Base-by-base conservation (phyloP, 2,329 filamentous ascomycete genomes). In the Aspergillus felis region DNA sequence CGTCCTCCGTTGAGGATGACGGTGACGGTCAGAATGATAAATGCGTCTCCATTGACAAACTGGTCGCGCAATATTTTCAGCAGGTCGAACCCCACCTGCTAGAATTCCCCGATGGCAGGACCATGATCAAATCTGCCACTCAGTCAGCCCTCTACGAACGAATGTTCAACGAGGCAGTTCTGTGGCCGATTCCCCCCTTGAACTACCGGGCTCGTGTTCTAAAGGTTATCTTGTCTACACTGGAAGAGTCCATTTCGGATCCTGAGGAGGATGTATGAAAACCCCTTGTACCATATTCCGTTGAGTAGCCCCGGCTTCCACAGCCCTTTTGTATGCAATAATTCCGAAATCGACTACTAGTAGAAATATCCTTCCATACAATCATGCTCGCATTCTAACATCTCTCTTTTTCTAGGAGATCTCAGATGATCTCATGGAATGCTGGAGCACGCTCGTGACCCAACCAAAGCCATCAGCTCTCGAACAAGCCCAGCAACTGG, bases 241-340 rank as follows among this genome's bases (percentile, higher is more conserved):
- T 96, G 53, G 91, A 96, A 72, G 77, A 81, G 29, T 84, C 88
- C 35, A 91, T 96, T 50, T 81, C 84, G 57, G 86, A 96, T 72
- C 92, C 91, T 74, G 90, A 96, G 65, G 82, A 90, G 81, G 86
- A 96, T 87, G 92, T 96, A 88, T 70, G 72, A 66, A 57, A 52
- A 55, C 57, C 29, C 32, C 49, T 47, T 57, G 51, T 54, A 48
- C 24, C 20, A 48, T 12, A 6, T 29, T n/a, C 38, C 32, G 20
- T 52, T 29, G 14, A 12, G 29, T 49, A 22, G 7, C 32, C 5
- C 32, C 32, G 32, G 32, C 32, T 17, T 38, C 7, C 24, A 46
- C 10, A 22, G n/a, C 24, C 52, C 60, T 56, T 56, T 57, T 54
- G 55, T 60, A 35, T 55, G 20, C 56, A 59, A 51, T 51, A 55